Evolutionary conservation across 768 basidiomycete genomes (phyloP).

Genomic region (Tylopilus vinaceipallidus): DNA sequence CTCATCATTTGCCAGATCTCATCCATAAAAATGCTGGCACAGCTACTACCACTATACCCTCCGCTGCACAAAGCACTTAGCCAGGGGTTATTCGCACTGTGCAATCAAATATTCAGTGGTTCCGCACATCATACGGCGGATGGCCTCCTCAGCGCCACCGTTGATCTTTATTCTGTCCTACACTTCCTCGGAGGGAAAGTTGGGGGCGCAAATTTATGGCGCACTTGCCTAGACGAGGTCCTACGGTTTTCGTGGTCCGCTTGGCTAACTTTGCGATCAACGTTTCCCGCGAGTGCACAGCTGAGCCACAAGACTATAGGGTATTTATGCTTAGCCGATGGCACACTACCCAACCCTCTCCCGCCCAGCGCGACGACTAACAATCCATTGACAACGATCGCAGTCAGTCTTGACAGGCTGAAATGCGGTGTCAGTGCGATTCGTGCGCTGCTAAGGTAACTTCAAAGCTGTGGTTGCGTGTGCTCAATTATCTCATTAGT

Average conservation of each 20-base stretch:
- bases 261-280: slow-evolving; percentile 55
- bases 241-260: slow-evolving; percentile 64
- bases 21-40: slow-evolving; percentile 47
- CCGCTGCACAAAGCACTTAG: slow-evolving; percentile 59
- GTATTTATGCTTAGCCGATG: slow-evolving; percentile 8
- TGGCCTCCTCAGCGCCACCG: slow-evolving; percentile 43
- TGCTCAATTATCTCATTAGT: slow-evolving; percentile 1
- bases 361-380: slow-evolving; percentile 26
- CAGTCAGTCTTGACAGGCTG: slow-evolving; percentile 62
- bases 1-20: slow-evolving; percentile 38
- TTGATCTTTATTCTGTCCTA: slow-evolving; percentile 57
- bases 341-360: slow-evolving; percentile 5
- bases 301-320: slow-evolving; percentile 7
- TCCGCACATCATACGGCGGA: slow-evolving; percentile 44
- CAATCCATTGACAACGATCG: slow-evolving; percentile 49
- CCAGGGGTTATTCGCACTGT: slow-evolving; percentile 48
- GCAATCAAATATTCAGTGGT: slow-evolving; percentile 57
- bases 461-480: neutral
- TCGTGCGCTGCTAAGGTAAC: slow-evolving; percentile 53
- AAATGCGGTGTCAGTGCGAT: slow-evolving; percentile 52
- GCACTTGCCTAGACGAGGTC: slow-evolving; percentile 71
- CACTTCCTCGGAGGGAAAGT: slow-evolving; percentile 80
- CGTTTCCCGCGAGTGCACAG: slow-evolving; percentile 47
- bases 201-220: slow-evolving; percentile 68
- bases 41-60: slow-evolving; percentile 65